Evolutionary conservation across 495 filamentous ascomycete genomes (phyloP).

Genomic region (Astrocystis sublimbata): DNA sequence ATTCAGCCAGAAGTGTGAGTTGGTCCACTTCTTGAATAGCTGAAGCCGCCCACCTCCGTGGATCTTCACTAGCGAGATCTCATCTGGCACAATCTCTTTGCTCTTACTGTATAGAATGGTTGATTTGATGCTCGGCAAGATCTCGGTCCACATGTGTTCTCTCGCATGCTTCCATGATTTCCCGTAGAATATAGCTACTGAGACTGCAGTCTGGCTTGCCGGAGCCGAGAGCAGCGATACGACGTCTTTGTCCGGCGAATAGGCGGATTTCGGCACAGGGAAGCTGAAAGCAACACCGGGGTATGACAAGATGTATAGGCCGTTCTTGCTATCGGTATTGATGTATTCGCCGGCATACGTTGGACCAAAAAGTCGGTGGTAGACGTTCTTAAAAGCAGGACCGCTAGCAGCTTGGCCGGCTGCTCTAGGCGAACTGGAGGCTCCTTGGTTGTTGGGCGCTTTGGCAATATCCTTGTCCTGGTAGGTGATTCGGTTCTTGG

Average conservation of each 20-base stretch:
- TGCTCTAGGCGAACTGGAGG: constrained; percentile 38
- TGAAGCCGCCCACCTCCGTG: constrained; percentile 75
- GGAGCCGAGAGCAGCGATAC: constrained; percentile 82
- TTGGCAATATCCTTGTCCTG: constrained; percentile 84
- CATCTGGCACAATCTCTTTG: constrained; percentile 69
- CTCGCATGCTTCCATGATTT: constrained; percentile 85
- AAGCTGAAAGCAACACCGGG: constrained; percentile 93
- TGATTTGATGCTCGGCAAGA: constrained; percentile 64
- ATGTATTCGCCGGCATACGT: constrained; percentile 92
- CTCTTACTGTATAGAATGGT: constrained; percentile 53
- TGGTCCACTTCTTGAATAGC: constrained; percentile 61
- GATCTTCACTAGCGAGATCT: constrained; percentile 77
- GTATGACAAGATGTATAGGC: constrained; percentile 83
- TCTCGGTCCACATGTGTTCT: constrained; percentile 70
- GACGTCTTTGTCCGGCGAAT: constrained; percentile 79
- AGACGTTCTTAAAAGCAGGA: constrained; percentile 86
- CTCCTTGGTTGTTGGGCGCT: constrained; percentile 45
- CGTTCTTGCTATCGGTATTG: constrained; percentile 29
- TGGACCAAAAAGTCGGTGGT: constrained; percentile 85
- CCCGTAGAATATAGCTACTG: constrained; percentile 87
- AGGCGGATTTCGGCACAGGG: constrained; percentile 72
- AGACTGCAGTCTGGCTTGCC: constrained; percentile 68
- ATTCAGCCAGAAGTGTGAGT: constrained; percentile 62
- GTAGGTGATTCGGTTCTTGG: constrained; percentile 78
- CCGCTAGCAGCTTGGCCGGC: constrained; percentile 52